These are phyloP conservation scores for Phaeophleospora eucalypticola DNA, from an alignment of 2,329 filamentous ascomycete species.

Conservation along the genomic window DNA sequence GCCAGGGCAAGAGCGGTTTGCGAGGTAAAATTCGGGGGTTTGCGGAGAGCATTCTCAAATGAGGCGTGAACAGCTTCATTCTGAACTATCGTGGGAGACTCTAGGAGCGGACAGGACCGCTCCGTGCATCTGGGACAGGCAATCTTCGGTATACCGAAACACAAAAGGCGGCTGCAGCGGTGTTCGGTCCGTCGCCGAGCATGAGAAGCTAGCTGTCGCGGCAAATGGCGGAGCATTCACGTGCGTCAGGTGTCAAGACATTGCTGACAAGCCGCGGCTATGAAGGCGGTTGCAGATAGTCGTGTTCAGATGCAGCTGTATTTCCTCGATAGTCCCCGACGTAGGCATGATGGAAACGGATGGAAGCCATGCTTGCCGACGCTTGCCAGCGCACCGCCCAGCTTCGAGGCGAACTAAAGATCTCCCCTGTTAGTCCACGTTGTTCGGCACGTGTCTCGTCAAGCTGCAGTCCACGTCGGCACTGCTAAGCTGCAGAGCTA, in stretches of 20 bases:
- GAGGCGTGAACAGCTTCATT: not conserved
- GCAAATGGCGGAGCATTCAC: not conserved
- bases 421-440: not conserved
- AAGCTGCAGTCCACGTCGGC: not conserved
- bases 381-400: too few relatives aligned
- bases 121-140: not conserved
- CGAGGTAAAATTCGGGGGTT: slow-evolving; percentile 10
- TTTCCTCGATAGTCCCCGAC: not conserved
- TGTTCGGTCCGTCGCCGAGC: not conserved
- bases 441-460: not conserved
- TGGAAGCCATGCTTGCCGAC: not conserved
- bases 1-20: slow-evolving; percentile 1
- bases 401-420: not conserved
- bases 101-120: not conserved
- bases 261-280: not conserved
- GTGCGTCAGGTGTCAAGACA: not conserved
- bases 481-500: not conserved
- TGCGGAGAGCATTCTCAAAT: slow-evolving; percentile 7
- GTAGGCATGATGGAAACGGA: not conserved
- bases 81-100: not conserved
- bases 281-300: too few relatives aligned
- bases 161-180: not conserved
- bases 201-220: not conserved
- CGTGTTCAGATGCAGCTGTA: too few relatives aligned
- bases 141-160: not conserved